Evolutionary conservation across 2,329 filamentous ascomycete genomes (phyloP), one percentile per base, ranked within the genome.

Genomic region (Fonsecaea multimorphosa): DNA sequence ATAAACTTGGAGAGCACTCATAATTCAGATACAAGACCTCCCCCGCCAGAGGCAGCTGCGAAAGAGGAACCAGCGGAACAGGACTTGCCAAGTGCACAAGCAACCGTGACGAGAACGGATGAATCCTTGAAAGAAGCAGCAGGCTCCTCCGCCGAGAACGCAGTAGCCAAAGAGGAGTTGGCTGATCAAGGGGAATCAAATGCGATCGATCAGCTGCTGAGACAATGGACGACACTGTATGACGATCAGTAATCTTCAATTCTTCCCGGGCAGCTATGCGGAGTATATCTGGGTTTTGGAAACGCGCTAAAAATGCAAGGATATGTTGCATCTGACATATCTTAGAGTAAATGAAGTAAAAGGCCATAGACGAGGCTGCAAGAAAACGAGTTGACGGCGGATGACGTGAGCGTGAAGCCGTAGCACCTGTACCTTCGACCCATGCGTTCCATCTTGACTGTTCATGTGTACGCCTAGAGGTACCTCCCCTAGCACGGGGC

Each of bases 171-270:
- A 9, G 19, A 27, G 52, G 34, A 44, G 34, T 14, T 24, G 8
- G 34, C 54, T 16, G 44, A 32, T 7, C 27, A 51, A 32, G 46
- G 22, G 44, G 29, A 36, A 12, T 31, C 40, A 8, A 54, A 63
- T 32, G 55, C 53, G 27, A 40, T 63, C 34, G 49, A 65, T 16
- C 57, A 46, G 29, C 54, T 61, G 40, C 51, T 61, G 16, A 58
- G 56, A 24, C 53, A 58, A 64, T 66, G 61, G 55, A 63, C 54
- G 29, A 63, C 44, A 4, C 22, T 58, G 54, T 52, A 40, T 32
- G 44, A 52, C 40, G 24, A 51, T 29, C n/a, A 40, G 16, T 56
- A 9, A 11, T 19, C 44, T 3, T 12, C 3, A 49, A 4, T 12
- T 3, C 44, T 24, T 9, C 22, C n/a, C 9, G 1, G 24, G 9